phyloP scores from a whole-genome alignment of 768 basidiomycete genomes.

The Mycena filopes region DNA sequence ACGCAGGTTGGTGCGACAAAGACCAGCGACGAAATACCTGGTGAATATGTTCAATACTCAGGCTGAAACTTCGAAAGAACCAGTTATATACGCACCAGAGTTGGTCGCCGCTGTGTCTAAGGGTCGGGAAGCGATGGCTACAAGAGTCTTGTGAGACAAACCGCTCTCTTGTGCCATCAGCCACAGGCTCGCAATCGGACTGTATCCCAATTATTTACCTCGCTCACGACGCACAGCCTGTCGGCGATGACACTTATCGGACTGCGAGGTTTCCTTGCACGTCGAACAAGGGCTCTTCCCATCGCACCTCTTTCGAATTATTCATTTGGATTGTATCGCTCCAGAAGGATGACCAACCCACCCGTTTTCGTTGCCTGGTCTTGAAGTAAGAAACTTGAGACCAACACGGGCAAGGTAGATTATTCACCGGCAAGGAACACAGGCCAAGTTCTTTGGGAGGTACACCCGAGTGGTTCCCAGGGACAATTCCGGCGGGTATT shows the following conservation, averaged over 20 bases:
- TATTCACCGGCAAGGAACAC: conserved; percentile 14
- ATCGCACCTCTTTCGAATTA: conserved; percentile 10
- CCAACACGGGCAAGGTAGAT: no score
- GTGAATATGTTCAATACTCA: neutral
- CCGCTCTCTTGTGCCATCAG: neutral
- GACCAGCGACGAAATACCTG: neutral
- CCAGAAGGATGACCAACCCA: neutral
- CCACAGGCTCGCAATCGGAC: no score
- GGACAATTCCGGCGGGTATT: neutral
- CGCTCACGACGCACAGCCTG: neutral
- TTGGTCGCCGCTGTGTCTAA: no score
- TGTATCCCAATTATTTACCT: neutral
- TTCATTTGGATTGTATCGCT: neutral
- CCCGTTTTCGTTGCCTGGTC: conserved; percentile 6
- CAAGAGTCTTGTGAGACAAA: neutral
- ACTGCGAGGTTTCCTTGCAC: neutral
- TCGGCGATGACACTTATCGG: conserved; percentile 2
- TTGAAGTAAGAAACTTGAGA: neutral
- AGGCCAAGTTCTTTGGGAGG: conserved; percentile 23
- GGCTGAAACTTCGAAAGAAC: no score
- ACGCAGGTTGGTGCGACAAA: no score
- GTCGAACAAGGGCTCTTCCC: neutral
- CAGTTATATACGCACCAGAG: no score
- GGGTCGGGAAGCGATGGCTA: no score
- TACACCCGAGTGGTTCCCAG: neutral